Evolutionary conservation across 192 early-diverging fungal species (phyloP).

Genomic region (Gaertneriomyces semiglobifer): DNA sequence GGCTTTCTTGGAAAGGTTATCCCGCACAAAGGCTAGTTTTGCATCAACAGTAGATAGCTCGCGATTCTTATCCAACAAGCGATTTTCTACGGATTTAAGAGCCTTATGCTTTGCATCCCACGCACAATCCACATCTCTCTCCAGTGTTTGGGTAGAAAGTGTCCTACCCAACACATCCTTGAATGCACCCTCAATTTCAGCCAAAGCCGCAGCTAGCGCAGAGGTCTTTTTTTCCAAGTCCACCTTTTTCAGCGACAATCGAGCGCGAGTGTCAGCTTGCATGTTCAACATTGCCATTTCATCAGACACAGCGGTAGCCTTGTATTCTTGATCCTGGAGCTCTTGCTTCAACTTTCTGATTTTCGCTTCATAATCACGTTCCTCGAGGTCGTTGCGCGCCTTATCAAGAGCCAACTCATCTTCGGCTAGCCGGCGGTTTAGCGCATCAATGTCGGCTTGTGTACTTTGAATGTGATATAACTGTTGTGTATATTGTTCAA

Average conservation of each 20-base stretch:
- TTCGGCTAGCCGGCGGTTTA: slow-evolving; percentile 32
- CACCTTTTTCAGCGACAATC: slow-evolving; percentile 52
- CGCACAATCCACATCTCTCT: background rate
- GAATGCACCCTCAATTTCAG: background rate
- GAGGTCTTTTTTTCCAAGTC: slow-evolving; percentile 38
- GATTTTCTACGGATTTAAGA: slow-evolving; percentile 8
- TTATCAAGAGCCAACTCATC: slow-evolving; percentile 18
- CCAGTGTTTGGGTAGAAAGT: background rate
- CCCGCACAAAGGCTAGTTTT: slow-evolving; percentile 14
- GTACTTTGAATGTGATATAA: slow-evolving; percentile 30
- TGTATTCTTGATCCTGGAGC: slow-evolving; percentile 45
- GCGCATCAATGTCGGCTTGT: slow-evolving; percentile 42
- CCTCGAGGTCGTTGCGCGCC: background rate
- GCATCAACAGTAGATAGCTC: slow-evolving; percentile 26
- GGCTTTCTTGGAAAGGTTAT: slow-evolving; percentile 18
- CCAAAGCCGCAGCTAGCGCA: slow-evolving; percentile 1
- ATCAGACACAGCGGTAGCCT: slow-evolving; percentile 38
- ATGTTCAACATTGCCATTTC: slow-evolving; percentile 61
- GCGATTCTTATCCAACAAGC: background rate
- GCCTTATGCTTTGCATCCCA: background rate
- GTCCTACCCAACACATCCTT: background rate
- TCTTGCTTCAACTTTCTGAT: slow-evolving; percentile 39
- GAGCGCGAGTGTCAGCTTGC: slow-evolving; percentile 62
- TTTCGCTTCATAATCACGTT: slow-evolving; percentile 36
- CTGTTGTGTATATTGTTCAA: slow-evolving; percentile 14